Percentiles rank a stretch among this genome's conserved stretches.
Conservation (phyloP, 805 yeast genomes). For the Priceomyces castillae region DNA sequence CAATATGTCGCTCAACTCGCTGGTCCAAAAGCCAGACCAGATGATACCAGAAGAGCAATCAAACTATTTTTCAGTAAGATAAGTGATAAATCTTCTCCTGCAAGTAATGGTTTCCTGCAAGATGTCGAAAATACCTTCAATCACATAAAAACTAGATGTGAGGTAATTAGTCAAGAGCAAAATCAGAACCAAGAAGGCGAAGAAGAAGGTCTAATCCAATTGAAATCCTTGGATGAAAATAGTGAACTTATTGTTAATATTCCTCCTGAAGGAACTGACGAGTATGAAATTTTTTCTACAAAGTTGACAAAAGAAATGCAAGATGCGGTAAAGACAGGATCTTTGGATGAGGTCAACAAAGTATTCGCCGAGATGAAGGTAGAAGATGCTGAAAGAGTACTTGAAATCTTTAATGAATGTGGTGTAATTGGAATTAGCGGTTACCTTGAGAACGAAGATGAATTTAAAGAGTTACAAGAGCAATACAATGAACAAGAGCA, state of each 20-base stretch:
- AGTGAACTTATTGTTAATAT: conserved; percentile 68
- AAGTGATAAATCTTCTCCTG: conserved; percentile 52
- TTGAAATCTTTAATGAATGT: conserved; percentile 73
- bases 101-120: conserved; percentile 62
- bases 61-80: conserved; percentile 68
- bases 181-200: conserved; percentile 25
- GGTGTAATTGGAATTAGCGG: conserved; percentile 84
- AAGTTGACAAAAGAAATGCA: conserved; percentile 62
- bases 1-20: conserved; percentile 61
- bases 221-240: conserved; percentile 83
- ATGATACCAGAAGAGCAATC: conserved; percentile 42
- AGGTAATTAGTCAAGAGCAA: conserved; percentile 55
- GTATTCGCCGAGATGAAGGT: conserved; percentile 73
- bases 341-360: conserved; percentile 75
- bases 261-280: conserved; percentile 57
- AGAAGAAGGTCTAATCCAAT: conserved; percentile 75
- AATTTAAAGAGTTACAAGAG: conserved; percentile 54
- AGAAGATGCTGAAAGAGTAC: conserved; percentile 74
- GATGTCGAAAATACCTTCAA: conserved; percentile 72
- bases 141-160: conserved; percentile 77
- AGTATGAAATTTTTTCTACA: conserved; percentile 53
- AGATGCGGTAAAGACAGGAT: conserved; percentile 67
- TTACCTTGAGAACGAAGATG: conserved; percentile 66
- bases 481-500: conserved; percentile 35
- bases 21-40: conserved; percentile 30